These are phyloP conservation scores for Cocos nucifera DNA, from an alignment of 176 grass and related monocot species.

Conservation along the genomic window DNA sequence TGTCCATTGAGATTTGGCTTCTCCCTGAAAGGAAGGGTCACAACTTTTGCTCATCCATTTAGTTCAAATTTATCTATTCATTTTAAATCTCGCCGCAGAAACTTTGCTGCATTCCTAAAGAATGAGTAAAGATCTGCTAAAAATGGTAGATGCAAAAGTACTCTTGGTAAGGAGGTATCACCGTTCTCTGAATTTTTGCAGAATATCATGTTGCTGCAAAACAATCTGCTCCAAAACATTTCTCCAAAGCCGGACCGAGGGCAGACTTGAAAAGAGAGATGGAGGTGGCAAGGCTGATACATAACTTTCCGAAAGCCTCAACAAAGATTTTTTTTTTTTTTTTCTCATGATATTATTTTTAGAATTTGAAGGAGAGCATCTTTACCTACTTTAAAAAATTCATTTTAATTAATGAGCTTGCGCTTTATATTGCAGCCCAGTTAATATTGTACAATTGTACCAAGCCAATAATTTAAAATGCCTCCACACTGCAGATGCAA, in stretches of 20 bases:
- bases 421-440: slow-evolving; percentile 41
- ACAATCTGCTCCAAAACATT: slow-evolving; percentile 46
- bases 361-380: too few species aligned
- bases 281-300: slow-evolving; percentile 90
- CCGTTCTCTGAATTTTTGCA: slow-evolving; percentile 30
- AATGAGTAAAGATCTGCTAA: too few species aligned
- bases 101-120: too few species aligned
- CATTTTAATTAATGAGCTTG: slow-evolving; percentile 3
- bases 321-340: slow-evolving; percentile 67
- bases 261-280: slow-evolving; percentile 74
- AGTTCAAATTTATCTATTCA: too few species aligned
- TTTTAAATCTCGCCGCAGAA: too few species aligned
- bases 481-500: too few species aligned
- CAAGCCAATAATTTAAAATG: too few species aligned
- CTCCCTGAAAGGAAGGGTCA: too few species aligned
- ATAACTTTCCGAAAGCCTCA: slow-evolving; percentile 77
- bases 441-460: neutral
- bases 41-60: too few species aligned
- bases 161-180: neutral
- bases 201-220: slow-evolving; percentile 76
- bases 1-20: too few species aligned
- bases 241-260: slow-evolving; percentile 26
- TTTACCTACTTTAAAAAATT: neutral
- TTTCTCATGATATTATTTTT: too few species aligned
- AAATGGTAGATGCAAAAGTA: too few species aligned